Base-by-base conservation (phyloP, 179 eudicot genomes). In the Sideroxylon spinosum region DNA sequence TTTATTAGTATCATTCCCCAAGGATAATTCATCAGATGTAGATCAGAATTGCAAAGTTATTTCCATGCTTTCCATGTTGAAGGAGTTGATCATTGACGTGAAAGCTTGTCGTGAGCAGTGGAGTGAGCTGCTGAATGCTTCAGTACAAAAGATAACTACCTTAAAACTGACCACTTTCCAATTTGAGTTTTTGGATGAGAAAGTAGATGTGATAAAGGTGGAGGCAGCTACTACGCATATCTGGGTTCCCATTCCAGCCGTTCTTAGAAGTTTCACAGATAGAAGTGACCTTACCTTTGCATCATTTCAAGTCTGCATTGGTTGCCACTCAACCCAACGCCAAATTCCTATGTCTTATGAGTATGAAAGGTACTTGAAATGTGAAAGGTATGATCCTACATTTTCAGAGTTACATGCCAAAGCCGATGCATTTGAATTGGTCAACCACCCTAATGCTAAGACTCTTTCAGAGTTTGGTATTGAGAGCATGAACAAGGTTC, bases 11-110 rank as follows among this genome's bases (percentile, higher is more conserved):
- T 80, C 87, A 22, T 71, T 71, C 26, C 19, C 59, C 23, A 17
- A 71, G 6, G 6, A 2, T 3, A 23, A 11, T 44, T 46, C 22
- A 78, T 78, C 22, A 44, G 57, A 44, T 32, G 56, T 70, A 22
- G 32, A 44, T 48, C 13, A 20, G 14, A 62, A 71, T 49, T 26
- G 71, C 48, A 26, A 80, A 12, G 63, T 80, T 46, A 67, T 81
- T 56, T 65, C 80, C 49, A 55, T 26, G 37, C 29, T 81, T 6
- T 19, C 53, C 48, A 11, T n/a, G 48, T 53, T 81, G 59, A 72
- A 77, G n/a, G 84, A 77, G 37, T 57, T 81, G 74, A 48, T 77
- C 29, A 72, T 81, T 73, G 68, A 81, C 20, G 52, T 78, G 66
- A 44, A 68, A 53, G 16, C 53, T 7, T 1, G 4, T 52, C 44